A percentile compares a stretch with the other conserved stretches of the same genome.
phyloP scores from a whole-genome alignment of 2,329 filamentous ascomycete species.

The Aspergillus neoniger region DNA sequence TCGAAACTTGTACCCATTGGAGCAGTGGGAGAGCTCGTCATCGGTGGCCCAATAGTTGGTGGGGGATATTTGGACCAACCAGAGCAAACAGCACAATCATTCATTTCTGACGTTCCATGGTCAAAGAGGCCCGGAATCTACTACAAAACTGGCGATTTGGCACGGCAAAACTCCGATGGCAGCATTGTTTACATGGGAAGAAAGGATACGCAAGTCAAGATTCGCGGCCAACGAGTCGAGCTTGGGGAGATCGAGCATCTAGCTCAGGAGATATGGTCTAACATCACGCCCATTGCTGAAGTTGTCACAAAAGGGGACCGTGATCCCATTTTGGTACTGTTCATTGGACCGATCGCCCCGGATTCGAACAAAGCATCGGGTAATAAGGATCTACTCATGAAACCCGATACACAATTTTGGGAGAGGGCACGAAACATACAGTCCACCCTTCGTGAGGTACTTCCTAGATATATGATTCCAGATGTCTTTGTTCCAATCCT shows the following conservation, averaged over 20 bases:
- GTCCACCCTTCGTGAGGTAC: background rate
- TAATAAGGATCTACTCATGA: too few relatives aligned
- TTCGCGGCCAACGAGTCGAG: constrained; percentile 17
- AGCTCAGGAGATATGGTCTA: too few relatives aligned
- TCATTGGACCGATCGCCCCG: too few relatives aligned
- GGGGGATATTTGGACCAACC: constrained; percentile 1
- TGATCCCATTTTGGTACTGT: too few relatives aligned
- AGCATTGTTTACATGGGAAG: constrained; percentile 9
- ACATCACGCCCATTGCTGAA: too few relatives aligned
- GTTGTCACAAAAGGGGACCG: too few relatives aligned
- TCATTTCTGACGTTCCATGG: constrained; percentile 3
- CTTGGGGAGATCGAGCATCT: constrained; percentile 11
- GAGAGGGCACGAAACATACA: too few relatives aligned
- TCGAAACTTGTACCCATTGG: constrained; percentile 11
- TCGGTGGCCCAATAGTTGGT: background rate
- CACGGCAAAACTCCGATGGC: constrained; percentile 43
- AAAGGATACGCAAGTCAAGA: constrained; percentile 13
- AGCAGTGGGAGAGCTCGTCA: constrained; percentile 1
- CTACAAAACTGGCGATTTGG: constrained; percentile 18
- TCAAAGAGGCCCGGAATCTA: background rate
- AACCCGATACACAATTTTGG: too few relatives aligned
- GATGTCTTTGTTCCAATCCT: background rate
- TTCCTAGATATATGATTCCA: background rate
- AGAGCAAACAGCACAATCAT: background rate
- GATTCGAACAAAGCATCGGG: too few relatives aligned